These are phyloP conservation scores for Eimeria mitis DNA, from an alignment of 169 alveolate genomes.

Conservation along the genomic window DNA sequence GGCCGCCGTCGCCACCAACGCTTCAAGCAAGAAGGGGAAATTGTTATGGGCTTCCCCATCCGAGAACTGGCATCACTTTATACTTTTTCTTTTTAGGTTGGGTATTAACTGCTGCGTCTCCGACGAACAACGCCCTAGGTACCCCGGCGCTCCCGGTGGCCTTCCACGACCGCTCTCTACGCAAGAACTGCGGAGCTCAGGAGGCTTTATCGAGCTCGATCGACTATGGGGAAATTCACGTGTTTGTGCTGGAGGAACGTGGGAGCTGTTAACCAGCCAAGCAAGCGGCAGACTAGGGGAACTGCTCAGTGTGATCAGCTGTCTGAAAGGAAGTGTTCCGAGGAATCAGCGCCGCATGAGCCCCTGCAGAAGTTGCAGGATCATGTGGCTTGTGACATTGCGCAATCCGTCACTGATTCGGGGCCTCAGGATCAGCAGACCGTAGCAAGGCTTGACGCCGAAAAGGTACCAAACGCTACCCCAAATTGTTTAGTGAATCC, in stretches of 20 bases:
- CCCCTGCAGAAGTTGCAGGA: neutral
- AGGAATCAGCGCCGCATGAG: neutral
- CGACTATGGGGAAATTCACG: slow-evolving; percentile 12
- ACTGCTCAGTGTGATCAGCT: neutral
- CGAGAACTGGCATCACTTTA: neutral
- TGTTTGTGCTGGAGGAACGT: slow-evolving; percentile 36
- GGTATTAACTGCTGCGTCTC: neutral
- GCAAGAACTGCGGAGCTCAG: neutral
- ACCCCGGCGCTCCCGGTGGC: neutral
- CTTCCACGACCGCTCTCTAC: neutral
- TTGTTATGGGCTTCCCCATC: neutral
- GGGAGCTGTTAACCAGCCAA: slow-evolving; percentile 39
- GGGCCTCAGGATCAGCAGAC: neutral
- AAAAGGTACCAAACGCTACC: neutral
- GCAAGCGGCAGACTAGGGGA: slow-evolving; percentile 17
- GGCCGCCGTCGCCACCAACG: slow-evolving; percentile 49
- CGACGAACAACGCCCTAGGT: neutral
- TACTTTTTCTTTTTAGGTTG: neutral
- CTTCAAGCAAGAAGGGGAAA: neutral
- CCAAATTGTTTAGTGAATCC: neutral
- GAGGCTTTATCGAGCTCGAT: neutral
- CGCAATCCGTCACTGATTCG: neutral
- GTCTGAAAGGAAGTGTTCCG: neutral
- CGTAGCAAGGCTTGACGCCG: neutral
- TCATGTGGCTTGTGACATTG: neutral